Evolutionary conservation across 139 green algal species (phyloP), one percentile per base, ranked within the genome.

Genomic region (Helicosporidium sp.): DNA sequence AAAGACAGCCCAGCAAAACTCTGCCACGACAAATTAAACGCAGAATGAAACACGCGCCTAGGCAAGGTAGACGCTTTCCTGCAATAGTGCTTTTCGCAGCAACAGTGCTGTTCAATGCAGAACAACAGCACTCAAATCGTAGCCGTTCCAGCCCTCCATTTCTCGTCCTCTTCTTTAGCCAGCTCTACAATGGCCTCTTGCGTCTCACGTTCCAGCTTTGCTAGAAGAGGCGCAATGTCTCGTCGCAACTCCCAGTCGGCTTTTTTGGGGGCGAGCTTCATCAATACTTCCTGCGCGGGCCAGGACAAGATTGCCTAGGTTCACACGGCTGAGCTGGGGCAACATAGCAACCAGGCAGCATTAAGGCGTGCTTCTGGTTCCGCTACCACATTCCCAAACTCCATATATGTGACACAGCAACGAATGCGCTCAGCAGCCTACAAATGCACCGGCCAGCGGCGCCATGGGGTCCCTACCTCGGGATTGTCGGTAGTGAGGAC

Each of bases 171-270:
- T 37, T 37, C 31, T 18, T 37, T 10, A 37, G 31, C 13, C 10
- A 18, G 31, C 10, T 37, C 31, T n/a, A n/a, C n/a, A n/a, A 37
- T 37, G 31, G 31, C 31, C 13, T 37, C 41, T 54, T 85, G 74
- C 7, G 80, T 92, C 0, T 68, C 54, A 16, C 75, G 64, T 51
- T 92, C 81, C 36, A 92, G 63, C 41, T 78, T 79, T 20, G 73
- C 73, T 22, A 92, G 58, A 52, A 80, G 74, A 13, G 59, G 62
- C 33, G 74, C 70, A 27, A 91, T 69, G 40, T 89, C 78, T 2
- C 82, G 59, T 44, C 83, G 82, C 25, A 92, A 45, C 55, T 91
- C 82, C 75, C 75, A 91, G 51, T 92, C 89, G n/a, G 77, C 66
- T 54, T 90, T 89, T 60, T 87, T 89, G 31, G 77, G 80, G 0